Evolutionary conservation across 257 asterid species (phyloP), one percentile per base, ranked within the genome.

Genomic region (Leptodermis oblonga): DNA sequence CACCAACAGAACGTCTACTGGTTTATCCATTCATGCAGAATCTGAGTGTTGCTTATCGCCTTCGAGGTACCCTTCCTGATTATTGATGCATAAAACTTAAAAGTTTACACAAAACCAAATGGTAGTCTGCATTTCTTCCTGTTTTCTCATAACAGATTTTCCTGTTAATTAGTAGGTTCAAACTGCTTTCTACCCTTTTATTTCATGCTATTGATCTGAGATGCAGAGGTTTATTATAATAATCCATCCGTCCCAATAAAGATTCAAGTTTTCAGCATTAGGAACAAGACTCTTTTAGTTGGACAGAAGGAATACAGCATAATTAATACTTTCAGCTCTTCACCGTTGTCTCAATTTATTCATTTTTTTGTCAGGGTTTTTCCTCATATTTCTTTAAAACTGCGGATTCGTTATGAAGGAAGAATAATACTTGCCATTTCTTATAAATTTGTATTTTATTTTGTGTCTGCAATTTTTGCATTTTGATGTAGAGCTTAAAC

Each of bases 1-100:
- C 99, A 4, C 95, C 97, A 2, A 90, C 96, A 0, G 97, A 91
- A 60, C 96, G 95, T 68, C 95, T 91, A 30, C 67, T 91, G 75
- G 97, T 91, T 37, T 93, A 93, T 78, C 99, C 99, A 1, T 93
- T 79, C 39, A 93, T 93, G 99, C 96, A 87, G 74, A 93, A 93
- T 80, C 68, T 93, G 80, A 93, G 99, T 65, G 99, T 90, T 42
- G 99, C 96, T 60, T 90, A 90, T 76, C 90, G 95, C 58, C 83
- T 90, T 23, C 88, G 98, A 88, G 98, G 98, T 93, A 86, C 59
- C 28, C 15, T 64, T 61, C 14, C 23, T 30, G 64, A 62, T 5
- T 13, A 22, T 14, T 36, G 17, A 43, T 56, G 39, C n/a, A n/a
- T n/a, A n/a, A n/a, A n/a, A n/a, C 37, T 62, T 46, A 48, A 7